phyloP scores from a whole-genome alignment of 1,284 basidiomycete genomes.

The Psilocybe mexicana region DNA sequence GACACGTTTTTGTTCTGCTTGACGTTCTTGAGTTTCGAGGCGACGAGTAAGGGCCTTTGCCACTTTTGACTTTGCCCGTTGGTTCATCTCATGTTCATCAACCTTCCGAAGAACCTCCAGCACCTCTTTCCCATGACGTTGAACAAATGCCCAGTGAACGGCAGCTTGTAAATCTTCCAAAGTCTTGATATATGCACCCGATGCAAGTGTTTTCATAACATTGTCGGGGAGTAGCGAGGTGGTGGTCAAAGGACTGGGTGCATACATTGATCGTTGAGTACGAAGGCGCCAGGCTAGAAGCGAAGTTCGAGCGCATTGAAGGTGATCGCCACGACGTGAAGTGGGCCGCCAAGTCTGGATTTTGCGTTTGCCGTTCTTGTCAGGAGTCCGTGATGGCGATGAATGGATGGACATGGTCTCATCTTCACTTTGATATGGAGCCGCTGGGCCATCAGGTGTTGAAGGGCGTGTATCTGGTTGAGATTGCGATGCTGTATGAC shows the following conservation, averaged over 20 bases:
- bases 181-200: neutral
- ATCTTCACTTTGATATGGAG: neutral
- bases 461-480: neutral
- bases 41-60: neutral
- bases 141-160: neutral
- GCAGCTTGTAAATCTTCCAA: neutral
- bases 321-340: constrained; percentile 1
- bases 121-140: constrained; percentile 7
- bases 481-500: neutral
- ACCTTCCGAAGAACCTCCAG: neutral
- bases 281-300: constrained; percentile 3
- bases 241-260: constrained; percentile 4
- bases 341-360: neutral
- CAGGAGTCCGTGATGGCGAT: neutral
- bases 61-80: neutral
- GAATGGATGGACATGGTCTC: constrained; percentile 20
- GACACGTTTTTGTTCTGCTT: no score
- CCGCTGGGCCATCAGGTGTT: constrained; percentile 3
- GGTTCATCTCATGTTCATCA: neutral
- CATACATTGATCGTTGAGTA: neutral
- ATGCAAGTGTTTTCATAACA: constrained; percentile 8
- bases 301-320: neutral
- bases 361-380: neutral
- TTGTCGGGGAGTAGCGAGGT: constrained; percentile 8
- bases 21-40: neutral